Base-by-base conservation (phyloP, 1,284 basidiomycete species). In the Grifola frondosa region DNA sequence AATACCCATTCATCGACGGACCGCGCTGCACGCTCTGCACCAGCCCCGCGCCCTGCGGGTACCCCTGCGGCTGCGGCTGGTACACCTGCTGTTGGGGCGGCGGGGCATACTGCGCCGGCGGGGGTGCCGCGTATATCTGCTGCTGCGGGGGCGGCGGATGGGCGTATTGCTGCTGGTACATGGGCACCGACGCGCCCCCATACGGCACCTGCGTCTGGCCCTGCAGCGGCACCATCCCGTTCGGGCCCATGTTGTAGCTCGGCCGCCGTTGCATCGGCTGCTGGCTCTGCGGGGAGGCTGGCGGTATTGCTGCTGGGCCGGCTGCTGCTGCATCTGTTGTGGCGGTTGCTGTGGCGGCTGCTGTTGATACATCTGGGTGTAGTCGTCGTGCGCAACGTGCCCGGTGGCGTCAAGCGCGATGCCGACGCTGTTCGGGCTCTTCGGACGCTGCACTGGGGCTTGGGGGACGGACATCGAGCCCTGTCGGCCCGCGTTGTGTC, bases 401-500 rank as follows among this genome's bases (percentile, higher is more conserved):
- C 91, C 91, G 41, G 69, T 78, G 2, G 84, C 81, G 58, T 91
- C 89, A 13, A 94, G 70, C 9, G 80, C 74, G 50, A 95, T 93
- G 1, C 91, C 91, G 22, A 90, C 74, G 30, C 60, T 62, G 48
- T 62, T 64, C 21, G 71, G 70, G 40, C 63, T 71, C 9, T 64
- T 57, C 6, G 67, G 61, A 15, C 71, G 65, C 48, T 60, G 52
- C 29, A 54, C 30, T 4, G 50, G 48, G 20, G 47, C 40, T 37
- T 45, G 54, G 4, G 61, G 59, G 19, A 62, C 56, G 11, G 57
- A 52, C n/a, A 62, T 61, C 7, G 56, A 49, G 33, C 47, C 48
- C 32, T 50, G 33, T 28, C 55, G 49, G 11, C 37, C 26, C 15
- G 50, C 36, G 28, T 44, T 44, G 37, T 54, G 54, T 3, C 50